These are phyloP conservation scores for Pythium apleroticum DNA, from an alignment of 352 stramenopile species.

Conservation along the genomic window DNA sequence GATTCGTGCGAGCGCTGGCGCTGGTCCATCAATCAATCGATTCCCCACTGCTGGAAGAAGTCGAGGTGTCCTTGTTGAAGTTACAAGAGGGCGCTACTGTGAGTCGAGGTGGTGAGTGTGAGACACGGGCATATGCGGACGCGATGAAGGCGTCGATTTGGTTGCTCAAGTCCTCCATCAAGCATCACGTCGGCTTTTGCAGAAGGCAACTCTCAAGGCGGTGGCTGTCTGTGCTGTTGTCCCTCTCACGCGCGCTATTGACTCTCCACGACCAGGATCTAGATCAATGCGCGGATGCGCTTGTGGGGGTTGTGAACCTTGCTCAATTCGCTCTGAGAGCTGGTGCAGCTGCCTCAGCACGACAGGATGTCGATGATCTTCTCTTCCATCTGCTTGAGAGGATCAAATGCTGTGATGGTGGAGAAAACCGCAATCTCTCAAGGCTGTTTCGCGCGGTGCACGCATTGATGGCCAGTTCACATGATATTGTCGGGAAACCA, in stretches of 20 bases:
- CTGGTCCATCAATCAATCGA: neutral
- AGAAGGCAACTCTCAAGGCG: neutral
- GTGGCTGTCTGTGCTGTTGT: neutral
- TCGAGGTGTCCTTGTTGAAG: neutral
- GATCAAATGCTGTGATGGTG: neutral
- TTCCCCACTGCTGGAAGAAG: neutral
- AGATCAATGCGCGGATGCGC: neutral
- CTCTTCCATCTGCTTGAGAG: neutral
- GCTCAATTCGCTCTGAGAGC: too few relatives aligned
- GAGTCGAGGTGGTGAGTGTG: neutral
- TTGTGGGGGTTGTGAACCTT: too few relatives aligned
- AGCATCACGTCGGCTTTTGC: constrained; percentile 16
- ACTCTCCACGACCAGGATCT: neutral
- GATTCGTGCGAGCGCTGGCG: neutral
- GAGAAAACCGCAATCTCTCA: neutral
- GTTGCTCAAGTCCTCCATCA: constrained; percentile 9
- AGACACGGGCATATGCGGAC: neutral
- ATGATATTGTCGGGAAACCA: neutral
- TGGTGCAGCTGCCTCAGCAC: too few relatives aligned
- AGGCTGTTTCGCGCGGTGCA: neutral
- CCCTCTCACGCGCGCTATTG: neutral
- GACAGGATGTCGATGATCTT: neutral
- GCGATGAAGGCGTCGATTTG: neutral
- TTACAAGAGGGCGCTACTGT: neutral
- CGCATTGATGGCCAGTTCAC: neutral